These are phyloP conservation scores for Lonicera japonica DNA, from an alignment of 129 eudicot genomes.

Conservation along the genomic window DNA sequence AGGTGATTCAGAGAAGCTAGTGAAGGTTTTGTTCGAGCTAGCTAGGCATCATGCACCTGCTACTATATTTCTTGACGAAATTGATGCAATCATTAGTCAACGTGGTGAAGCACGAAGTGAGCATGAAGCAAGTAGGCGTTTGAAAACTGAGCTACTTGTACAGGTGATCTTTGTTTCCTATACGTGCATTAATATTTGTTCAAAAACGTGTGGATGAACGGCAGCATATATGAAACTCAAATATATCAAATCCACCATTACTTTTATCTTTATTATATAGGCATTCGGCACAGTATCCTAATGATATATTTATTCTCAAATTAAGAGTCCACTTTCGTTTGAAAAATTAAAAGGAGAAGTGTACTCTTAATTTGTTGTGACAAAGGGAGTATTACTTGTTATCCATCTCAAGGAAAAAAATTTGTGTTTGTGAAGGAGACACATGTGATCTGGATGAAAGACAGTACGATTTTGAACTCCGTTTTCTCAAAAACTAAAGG, in stretches of 20 bases:
- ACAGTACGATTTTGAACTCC: background rate
- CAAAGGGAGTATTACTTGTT: too few relatives aligned
- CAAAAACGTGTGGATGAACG: background rate
- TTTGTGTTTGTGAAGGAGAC: background rate
- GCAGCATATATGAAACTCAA: background rate
- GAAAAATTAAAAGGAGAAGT: too few relatives aligned
- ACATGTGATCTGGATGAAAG: background rate
- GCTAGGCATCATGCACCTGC: conserved; percentile 99
- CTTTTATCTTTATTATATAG: too few relatives aligned
- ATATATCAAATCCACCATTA: background rate
- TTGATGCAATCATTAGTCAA: conserved; percentile 97
- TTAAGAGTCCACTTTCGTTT: too few relatives aligned
- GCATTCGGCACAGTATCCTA: too few relatives aligned
- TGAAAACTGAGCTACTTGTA: conserved; percentile 93
- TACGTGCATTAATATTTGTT: background rate
- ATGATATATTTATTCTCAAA: too few relatives aligned
- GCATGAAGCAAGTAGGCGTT: conserved; percentile 98
- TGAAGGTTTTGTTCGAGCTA: conserved; percentile 91
- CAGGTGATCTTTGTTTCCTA: conserved; percentile 47
- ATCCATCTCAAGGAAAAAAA: too few relatives aligned
- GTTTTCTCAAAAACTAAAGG: conserved; percentile 3
- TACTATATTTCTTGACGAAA: conserved; percentile 94
- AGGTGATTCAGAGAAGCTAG: conserved; percentile 98
- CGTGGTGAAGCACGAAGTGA: conserved; percentile 99
- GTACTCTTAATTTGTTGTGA: too few relatives aligned